Base-by-base conservation (phyloP, 805 yeast species). In the Pichia exigua region DNA sequence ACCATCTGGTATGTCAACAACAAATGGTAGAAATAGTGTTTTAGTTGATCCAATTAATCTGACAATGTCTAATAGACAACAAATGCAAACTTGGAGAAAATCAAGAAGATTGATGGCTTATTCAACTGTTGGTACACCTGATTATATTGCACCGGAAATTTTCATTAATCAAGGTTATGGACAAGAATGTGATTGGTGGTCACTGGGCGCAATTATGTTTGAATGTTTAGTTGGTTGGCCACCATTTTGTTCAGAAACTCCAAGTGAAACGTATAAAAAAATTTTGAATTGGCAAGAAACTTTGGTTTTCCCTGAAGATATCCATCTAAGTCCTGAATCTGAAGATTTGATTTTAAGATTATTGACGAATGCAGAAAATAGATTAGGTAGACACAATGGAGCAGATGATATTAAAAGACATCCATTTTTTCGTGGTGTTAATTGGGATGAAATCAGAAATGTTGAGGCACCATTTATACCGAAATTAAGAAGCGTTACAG, bases 151-250 rank as follows among this genome's bases (percentile, higher is more conserved):
- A 1, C 97, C 97, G 0, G 97, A 90, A 65, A 91, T 90, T 54
- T 90, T 90, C 61, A 74, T 88, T 46, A 89, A 89, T 61, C 94
- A 90, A 71, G 97, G 97, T 6, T 90, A 90, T 68, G 96, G 97
- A 13, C 96, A 89, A 70, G 96, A 90, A 65, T 90, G 97, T 70
- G 97, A 90, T 68, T 90, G 97, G 97, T 90, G 97, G 97, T 86
- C 95, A 10, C 70, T 90, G 44, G 97, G 97, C 30, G 96, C 96
- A 1, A 90, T 90, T 64, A 91, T 90, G 97, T 90, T 85, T 68
- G 97, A 90, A 74, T 90, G 97, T 72, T 72, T 90, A 55, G 87
- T 90, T 54, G 97, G 97, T 32, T 90, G 96, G 96, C 97, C 97
- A 26, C 97, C 97, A 45, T 90, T 90, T 68, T 90, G 97, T 71